These are phyloP conservation scores for Laburnicola sp. DNA, from an alignment of 2,329 filamentous ascomycete species.

Conservation along the genomic window DNA sequence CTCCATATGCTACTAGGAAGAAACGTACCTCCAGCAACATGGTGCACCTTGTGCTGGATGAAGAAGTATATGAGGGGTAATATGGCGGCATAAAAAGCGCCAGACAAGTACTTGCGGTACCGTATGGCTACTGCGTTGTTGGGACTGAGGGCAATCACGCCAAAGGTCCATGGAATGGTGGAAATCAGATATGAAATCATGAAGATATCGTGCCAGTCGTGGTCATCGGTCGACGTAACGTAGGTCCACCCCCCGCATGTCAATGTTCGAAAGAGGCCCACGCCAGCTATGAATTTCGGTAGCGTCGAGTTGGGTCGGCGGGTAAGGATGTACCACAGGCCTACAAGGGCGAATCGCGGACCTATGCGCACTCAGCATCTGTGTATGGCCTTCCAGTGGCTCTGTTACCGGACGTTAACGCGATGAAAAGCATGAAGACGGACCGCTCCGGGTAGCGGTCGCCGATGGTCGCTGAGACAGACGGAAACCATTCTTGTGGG, in stretches of 20 bases:
- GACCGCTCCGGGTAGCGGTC: constrained; percentile 96
- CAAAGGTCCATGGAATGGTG: constrained; percentile 92
- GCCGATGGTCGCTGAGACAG: constrained; percentile 94
- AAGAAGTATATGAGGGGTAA: constrained; percentile 94
- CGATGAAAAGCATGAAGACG: constrained; percentile 96
- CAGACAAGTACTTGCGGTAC: constrained; percentile 83
- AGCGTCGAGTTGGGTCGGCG: constrained; percentile 72
- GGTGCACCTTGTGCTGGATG: constrained; percentile 97
- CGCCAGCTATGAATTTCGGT: constrained; percentile 77
- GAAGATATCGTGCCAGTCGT: constrained; percentile 98
- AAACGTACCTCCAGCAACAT: constrained; percentile 80
- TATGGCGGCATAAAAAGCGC: constrained; percentile 85
- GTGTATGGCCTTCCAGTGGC: background rate
- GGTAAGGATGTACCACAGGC: constrained; percentile 88
- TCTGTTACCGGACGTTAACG: constrained; percentile 78
- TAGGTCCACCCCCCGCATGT: constrained; percentile 99
- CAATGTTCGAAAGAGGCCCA: constrained; percentile 83
- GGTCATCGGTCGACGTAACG: constrained; percentile 95
- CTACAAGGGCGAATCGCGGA: constrained; percentile 87
- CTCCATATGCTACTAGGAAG: background rate
- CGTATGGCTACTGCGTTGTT: constrained; percentile 79
- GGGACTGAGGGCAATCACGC: constrained; percentile 85
- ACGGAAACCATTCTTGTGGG: constrained; percentile 94
- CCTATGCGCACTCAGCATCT: constrained; percentile 54
- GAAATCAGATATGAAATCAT: constrained; percentile 98